Evolutionary conservation across 805 yeast species (phyloP).

Genomic region (Candida piceae): DNA sequence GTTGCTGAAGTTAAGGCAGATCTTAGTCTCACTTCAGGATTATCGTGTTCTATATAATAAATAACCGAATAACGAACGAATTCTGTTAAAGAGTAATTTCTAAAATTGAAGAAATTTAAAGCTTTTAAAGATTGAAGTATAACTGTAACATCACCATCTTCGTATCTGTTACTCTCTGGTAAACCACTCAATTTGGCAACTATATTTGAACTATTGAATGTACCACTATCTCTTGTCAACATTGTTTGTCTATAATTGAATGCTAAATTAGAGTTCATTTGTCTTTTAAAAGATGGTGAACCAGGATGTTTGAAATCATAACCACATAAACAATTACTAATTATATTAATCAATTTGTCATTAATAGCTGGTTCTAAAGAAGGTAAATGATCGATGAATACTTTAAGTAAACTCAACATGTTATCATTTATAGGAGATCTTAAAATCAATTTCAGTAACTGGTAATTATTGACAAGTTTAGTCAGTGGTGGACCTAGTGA

Average conservation of each 20-base stretch:
- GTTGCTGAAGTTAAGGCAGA: slow-evolving; percentile 83
- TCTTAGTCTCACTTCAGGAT: slow-evolving; percentile 71
- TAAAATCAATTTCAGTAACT: slow-evolving; percentile 67
- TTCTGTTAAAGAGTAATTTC: slow-evolving; percentile 73
- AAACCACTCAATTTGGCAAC: slow-evolving; percentile 19
- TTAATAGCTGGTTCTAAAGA: slow-evolving; percentile 72
- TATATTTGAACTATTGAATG: slow-evolving; percentile 10
- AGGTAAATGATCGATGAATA: slow-evolving; percentile 68
- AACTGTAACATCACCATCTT: slow-evolving; percentile 34
- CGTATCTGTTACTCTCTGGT: slow-evolving; percentile 19
- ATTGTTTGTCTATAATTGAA: slow-evolving; percentile 71
- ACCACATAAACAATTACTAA: slow-evolving; percentile 78
- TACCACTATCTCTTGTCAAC: slow-evolving; percentile 63
- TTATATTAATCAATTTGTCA: slow-evolving; percentile 60
- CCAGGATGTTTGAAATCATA: slow-evolving; percentile 81
- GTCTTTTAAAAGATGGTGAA: slow-evolving; percentile 61
- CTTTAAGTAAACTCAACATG: slow-evolving; percentile 69
- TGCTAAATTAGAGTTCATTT: slow-evolving; percentile 62
- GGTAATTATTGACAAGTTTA: slow-evolving; percentile 76
- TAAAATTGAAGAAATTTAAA: slow-evolving; percentile 69
- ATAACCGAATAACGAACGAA: slow-evolving; percentile 82
- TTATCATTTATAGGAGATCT: slow-evolving; percentile 80
- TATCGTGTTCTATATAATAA: slow-evolving; percentile 77
- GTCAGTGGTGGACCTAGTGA: slow-evolving; percentile 94
- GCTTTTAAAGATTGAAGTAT: slow-evolving; percentile 76